Conservation (phyloP, 768 basidiomycete species). For the Exsudoporus frostii region DNA sequence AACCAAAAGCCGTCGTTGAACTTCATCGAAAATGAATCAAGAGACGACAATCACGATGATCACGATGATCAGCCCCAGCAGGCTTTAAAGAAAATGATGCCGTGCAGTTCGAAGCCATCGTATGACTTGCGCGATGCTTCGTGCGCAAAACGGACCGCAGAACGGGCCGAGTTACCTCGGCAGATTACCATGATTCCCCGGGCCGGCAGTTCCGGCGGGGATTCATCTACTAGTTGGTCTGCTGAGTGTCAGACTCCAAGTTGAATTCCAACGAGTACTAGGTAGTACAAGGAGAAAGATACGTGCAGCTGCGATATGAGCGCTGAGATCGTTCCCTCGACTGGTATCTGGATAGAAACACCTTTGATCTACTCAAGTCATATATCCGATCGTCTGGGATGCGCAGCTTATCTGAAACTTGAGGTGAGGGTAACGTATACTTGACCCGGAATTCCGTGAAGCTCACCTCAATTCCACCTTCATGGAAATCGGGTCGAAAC, state of each 20-base stretch:
- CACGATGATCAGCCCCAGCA: not conserved
- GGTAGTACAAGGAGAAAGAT: not conserved
- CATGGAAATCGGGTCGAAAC: not conserved
- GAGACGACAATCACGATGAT: not conserved
- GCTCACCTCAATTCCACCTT: not conserved
- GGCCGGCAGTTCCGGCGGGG: not conserved
- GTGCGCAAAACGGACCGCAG: not conserved
- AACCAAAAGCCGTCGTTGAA: constrained; percentile 78
- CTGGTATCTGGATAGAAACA: constrained; percentile 55
- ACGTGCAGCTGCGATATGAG: constrained; percentile 5
- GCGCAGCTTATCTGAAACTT: constrained; percentile 65
- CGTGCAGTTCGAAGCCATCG: not conserved
- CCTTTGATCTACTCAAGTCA: constrained; percentile 60
- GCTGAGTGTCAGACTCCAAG: not conserved
- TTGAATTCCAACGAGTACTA: not conserved
- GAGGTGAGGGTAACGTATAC: constrained; percentile 45
- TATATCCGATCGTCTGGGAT: constrained; percentile 51
- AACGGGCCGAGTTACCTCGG: not conserved
- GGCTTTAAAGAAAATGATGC: not conserved
- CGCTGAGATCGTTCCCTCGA: not conserved
- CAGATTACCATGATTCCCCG: not conserved
- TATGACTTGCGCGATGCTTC: not conserved
- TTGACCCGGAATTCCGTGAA: not conserved
- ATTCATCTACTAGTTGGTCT: not conserved
- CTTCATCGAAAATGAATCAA: constrained; percentile 42